Evolutionary conservation across 768 basidiomycete species (phyloP).

Genomic region (Dentipellis fragilis): DNA sequence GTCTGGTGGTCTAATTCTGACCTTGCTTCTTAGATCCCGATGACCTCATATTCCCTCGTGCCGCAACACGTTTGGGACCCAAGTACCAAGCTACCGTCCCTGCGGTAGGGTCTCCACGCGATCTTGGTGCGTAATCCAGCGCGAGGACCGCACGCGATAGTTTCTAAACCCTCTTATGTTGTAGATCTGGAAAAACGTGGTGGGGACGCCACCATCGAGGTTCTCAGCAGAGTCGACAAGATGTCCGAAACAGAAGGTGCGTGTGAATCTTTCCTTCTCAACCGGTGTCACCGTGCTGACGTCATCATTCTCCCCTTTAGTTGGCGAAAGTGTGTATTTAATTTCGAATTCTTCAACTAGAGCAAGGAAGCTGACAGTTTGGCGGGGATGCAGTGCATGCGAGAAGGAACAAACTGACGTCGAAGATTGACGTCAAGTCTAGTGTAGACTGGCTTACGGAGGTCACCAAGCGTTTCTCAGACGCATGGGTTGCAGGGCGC

Average conservation of each 20-base stretch:
- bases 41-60: slow-evolving; percentile 92
- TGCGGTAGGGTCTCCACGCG: slow-evolving; percentile 21
- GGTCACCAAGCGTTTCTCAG: slow-evolving; percentile 60
- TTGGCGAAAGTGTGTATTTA: slow-evolving; percentile 40
- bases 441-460: slow-evolving; percentile 82
- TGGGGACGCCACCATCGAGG: slow-evolving; percentile 64
- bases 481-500: slow-evolving; percentile 46
- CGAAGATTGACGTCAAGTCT: slow-evolving; percentile 38
- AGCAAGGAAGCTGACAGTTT: neutral
- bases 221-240: slow-evolving; percentile 52
- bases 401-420: slow-evolving; percentile 46
- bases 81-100: slow-evolving; percentile 71
- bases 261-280: slow-evolving; percentile 20
- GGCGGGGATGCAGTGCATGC: slow-evolving; percentile 44
- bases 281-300: slow-evolving; percentile 1
- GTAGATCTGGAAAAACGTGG: slow-evolving; percentile 45
- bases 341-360: neutral
- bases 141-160: no score
- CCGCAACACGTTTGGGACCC: slow-evolving; percentile 81
- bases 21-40: slow-evolving; percentile 61
- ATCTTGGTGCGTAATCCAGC: slow-evolving; percentile 13
- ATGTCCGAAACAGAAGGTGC: slow-evolving; percentile 61
- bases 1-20: slow-evolving; percentile 3
- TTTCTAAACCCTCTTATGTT: neutral
- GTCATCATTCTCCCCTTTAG: slow-evolving; percentile 24